phyloP scores from a whole-genome alignment of 2,329 filamentous ascomycete species.

The Fusarium compactum region DNA sequence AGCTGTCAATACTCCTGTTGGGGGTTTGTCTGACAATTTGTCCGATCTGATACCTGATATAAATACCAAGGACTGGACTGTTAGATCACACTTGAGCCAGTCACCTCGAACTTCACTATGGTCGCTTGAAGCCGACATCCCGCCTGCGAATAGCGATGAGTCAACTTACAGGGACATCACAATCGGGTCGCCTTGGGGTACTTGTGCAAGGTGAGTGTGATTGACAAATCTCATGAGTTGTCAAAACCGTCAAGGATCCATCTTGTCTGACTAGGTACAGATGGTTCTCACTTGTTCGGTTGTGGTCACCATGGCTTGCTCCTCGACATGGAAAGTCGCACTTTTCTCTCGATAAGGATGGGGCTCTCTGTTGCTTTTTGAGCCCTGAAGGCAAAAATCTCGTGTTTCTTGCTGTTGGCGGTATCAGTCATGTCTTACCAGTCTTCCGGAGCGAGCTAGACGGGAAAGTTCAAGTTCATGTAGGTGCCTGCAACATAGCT shows the following conservation, averaged over 20 bases:
- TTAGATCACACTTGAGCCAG: constrained; percentile 70
- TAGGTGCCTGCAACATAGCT: constrained; percentile 48
- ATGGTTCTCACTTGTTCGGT: constrained; percentile 85
- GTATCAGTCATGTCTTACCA: constrained; percentile 76
- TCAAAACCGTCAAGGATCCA: background rate
- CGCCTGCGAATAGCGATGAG: constrained; percentile 66
- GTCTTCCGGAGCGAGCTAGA: constrained; percentile 73
- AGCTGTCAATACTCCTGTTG: constrained; percentile 58
- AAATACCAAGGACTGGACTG: constrained; percentile 63
- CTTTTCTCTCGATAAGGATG: constrained; percentile 81
- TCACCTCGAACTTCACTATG: constrained; percentile 77
- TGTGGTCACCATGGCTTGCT: constrained; percentile 87
- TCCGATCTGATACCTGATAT: constrained; percentile 68
- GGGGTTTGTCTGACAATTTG: constrained; percentile 56
- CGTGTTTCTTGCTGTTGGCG: constrained; percentile 82
- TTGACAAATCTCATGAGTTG: background rate
- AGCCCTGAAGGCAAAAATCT: constrained; percentile 78
- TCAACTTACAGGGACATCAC: constrained; percentile 68
- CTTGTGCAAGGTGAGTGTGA: constrained; percentile 62
- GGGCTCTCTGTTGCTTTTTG: constrained; percentile 82
- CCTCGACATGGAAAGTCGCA: constrained; percentile 81
- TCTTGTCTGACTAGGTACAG: constrained; percentile 52
- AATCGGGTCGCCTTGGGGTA: constrained; percentile 73
- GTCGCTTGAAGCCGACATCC: constrained; percentile 70
- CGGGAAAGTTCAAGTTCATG: constrained; percentile 76